Percentiles rank a stretch among this genome's conserved stretches.
These are phyloP conservation scores for Mucor circinelloides DNA, from an alignment of 371 early-diverging fungal species.

Conservation along the genomic window DNA sequence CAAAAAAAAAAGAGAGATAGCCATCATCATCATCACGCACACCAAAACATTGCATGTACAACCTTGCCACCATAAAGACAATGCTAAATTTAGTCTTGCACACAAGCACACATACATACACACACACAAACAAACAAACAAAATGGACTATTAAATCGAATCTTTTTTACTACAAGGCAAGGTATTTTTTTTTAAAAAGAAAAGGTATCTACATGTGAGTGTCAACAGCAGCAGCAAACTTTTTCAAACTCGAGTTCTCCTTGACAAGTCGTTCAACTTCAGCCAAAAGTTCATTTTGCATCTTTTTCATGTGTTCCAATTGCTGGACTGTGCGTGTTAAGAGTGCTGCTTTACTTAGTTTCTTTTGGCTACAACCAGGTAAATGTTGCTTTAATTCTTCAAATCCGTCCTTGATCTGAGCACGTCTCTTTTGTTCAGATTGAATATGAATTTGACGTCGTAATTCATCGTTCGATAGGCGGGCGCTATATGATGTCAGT, in stretches of 20 bases:
- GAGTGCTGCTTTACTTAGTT: slow-evolving; percentile 44
- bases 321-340: slow-evolving; percentile 36
- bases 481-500: neutral
- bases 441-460: slow-evolving; percentile 38
- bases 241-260: slow-evolving; percentile 41
- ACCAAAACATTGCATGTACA: neutral
- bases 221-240: slow-evolving; percentile 11
- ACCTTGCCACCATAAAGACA: neutral
- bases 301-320: slow-evolving; percentile 29
- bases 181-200: too few species aligned
- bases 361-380: slow-evolving; percentile 36
- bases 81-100: neutral
- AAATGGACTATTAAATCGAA: neutral
- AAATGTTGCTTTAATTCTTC: slow-evolving; percentile 29
- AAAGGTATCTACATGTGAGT: too few species aligned
- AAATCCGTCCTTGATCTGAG: slow-evolving; percentile 37
- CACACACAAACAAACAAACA: neutral
- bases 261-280: slow-evolving; percentile 28
- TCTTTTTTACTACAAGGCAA: neutral
- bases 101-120: neutral
- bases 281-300: slow-evolving; percentile 24
- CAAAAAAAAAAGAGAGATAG: neutral
- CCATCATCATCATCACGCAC: neutral
- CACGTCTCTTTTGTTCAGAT: slow-evolving; percentile 39
- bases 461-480: slow-evolving; percentile 21